Evolutionary conservation across 805 yeast genomes (phyloP), one percentile per base, ranked within the genome.

Genomic region (Sporopachydermia lactativora): DNA sequence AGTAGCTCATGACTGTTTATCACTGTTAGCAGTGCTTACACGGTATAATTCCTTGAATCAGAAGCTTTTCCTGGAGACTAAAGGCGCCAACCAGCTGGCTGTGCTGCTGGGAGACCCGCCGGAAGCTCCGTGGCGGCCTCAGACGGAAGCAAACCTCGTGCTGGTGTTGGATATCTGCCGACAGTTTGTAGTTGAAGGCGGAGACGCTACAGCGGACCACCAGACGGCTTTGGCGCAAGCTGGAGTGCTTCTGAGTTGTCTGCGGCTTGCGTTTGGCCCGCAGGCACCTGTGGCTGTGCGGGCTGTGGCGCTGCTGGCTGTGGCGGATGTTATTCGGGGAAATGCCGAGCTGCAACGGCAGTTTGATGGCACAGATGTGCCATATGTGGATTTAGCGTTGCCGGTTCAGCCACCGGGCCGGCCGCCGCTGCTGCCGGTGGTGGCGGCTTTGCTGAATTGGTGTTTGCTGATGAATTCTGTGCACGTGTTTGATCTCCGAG

Each of bases 11-110:
- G 97, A 92, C 58, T 83, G 95, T 56, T 62, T 94, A 41, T 73
- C 85, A 0, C 61, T 92, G 37, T 64, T 89, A 4, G 68, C 79
- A 14, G 81, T 79, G 51, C 65, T 92, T 36, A 59, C 92, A 39
- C 74, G 74, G 47, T 86, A 78, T 58, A 92, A 89, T 54, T 79
- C 89, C 1, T 77, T 94, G 2, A 94, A 92, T 57, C 99, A 92
- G 55, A 82, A 80, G 44, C 68, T 78, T 41, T 94, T 94, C 52
- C 58, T 88, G 28, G 97, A 89, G 55, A 78, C 96, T 2, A 82
- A 78, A 38, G 79, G 94, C 49, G 64, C 83, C 3, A 75, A 80
- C 2, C 69, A 75, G 45, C 61, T 86, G 37, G 78, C 80, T 0
- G 59, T 58, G 8, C 58, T 89, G 8, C 62, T 89, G 36, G 68